Percentiles rank a stretch among this genome's conserved stretches.
Conservation (phyloP, 2,329 filamentous ascomycete species). For the Paracamarosporium sp. region DNA sequence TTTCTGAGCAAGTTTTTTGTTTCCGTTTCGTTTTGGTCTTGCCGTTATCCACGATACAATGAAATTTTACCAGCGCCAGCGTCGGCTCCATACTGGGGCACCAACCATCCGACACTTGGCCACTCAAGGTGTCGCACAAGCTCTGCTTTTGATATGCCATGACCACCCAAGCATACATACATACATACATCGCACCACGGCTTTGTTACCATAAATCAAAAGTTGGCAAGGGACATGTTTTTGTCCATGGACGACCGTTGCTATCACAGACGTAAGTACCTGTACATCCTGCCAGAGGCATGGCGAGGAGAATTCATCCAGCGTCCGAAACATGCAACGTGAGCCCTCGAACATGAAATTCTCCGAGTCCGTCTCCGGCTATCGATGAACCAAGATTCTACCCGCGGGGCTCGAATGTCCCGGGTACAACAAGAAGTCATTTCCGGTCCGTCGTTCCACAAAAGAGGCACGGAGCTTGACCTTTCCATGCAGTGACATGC, state of each 20-base stretch:
- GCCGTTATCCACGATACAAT: background rate
- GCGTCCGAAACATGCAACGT: background rate
- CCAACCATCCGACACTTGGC: background rate
- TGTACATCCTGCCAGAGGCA: background rate
- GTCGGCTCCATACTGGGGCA: no score
- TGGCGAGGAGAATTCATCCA: background rate
- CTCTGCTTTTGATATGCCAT: background rate
- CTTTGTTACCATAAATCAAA: background rate
- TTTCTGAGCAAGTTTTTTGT: background rate
- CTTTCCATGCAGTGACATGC: background rate
- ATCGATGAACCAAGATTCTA: conserved; percentile 3
- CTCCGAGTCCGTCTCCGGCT: background rate
- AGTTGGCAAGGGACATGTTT: background rate
- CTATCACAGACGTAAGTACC: background rate
- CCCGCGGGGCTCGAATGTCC: background rate
- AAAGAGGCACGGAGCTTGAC: background rate
- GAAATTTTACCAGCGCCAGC: background rate
- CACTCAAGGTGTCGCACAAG: background rate
- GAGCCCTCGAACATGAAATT: background rate
- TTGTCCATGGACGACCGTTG: background rate
- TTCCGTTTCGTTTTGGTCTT: no score
- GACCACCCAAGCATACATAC: no score
- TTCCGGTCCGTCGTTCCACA: background rate
- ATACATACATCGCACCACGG: background rate
- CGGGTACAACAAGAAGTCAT: background rate